Percentiles rank a stretch among this genome's conserved stretches.
phyloP scores from a whole-genome alignment of 2,329 filamentous ascomycete genomes.

The Phyllosticta ampelicida region DNA sequence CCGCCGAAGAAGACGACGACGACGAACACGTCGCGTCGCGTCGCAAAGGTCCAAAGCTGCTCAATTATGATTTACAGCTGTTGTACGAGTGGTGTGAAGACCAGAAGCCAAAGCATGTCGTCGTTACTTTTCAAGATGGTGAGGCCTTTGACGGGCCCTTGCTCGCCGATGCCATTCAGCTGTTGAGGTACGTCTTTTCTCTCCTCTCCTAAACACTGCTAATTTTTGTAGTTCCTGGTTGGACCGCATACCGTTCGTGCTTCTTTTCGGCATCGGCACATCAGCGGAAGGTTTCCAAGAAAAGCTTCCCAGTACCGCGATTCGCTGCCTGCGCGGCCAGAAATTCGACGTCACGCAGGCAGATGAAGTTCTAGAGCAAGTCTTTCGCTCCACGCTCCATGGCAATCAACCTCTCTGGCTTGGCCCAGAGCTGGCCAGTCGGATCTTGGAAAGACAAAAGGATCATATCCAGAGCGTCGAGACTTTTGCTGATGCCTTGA shows the following conservation, averaged over 20 bases:
- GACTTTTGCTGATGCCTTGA: constrained; percentile 58
- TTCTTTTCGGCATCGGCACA: constrained; percentile 71
- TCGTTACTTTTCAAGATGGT: constrained; percentile 69
- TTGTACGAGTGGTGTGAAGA: constrained; percentile 50
- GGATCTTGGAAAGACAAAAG: constrained; percentile 59
- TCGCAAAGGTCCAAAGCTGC: constrained; percentile 50
- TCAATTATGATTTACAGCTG: constrained; percentile 71
- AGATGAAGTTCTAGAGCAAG: constrained; percentile 57
- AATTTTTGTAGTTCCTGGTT: constrained; percentile 48
- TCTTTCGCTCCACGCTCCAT: constrained; percentile 57
- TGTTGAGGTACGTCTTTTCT: constrained; percentile 49
- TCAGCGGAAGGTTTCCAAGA: constrained; percentile 71
- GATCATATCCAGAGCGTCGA: constrained; percentile 70
- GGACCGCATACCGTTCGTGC: constrained; percentile 63
- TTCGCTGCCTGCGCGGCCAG: constrained; percentile 55
- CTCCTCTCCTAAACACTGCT: constrained; percentile 12
- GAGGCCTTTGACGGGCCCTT: constrained; percentile 67
- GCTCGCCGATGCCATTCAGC: constrained; percentile 58
- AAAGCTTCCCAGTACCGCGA: constrained; percentile 57
- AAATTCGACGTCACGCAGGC: constrained; percentile 71
- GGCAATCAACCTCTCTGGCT: constrained; percentile 49
- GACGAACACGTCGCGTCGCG: constrained; percentile 20
- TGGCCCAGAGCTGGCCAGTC: constrained; percentile 51
- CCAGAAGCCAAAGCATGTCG: constrained; percentile 47
- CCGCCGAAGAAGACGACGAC: constrained; percentile 46